phyloP scores from a whole-genome alignment of 2,329 filamentous ascomycete genomes.

The Geoglossum cookeanum region DNA sequence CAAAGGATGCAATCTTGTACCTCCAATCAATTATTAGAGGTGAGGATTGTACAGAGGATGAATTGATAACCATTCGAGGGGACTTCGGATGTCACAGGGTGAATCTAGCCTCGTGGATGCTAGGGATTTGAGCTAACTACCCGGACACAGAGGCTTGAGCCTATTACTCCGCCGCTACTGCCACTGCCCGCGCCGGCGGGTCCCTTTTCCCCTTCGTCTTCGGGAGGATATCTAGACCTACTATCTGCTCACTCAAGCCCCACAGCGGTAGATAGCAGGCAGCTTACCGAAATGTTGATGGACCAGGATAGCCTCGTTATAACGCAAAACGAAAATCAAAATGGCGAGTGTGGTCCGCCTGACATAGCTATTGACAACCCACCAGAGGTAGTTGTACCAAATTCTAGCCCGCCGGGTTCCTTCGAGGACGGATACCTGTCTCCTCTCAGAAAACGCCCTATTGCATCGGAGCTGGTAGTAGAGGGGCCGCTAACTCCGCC shows the following conservation, averaged over 20 bases:
- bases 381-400: neutral
- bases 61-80: neutral
- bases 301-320: neutral
- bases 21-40: neutral
- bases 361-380: neutral
- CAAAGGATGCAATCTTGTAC: neutral
- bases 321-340: neutral
- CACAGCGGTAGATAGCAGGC: neutral
- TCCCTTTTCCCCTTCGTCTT: constrained; percentile 2
- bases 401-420: neutral
- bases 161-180: constrained; percentile 3
- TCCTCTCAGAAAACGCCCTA: neutral
- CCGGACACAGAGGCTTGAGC: neutral
- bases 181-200: neutral
- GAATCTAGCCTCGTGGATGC: neutral
- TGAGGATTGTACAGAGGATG: neutral
- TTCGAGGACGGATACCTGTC: neutral
- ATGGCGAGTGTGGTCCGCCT: neutral
- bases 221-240: neutral
- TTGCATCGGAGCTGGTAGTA: neutral
- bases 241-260: neutral
- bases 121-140: neutral
- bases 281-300: neutral
- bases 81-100: neutral
- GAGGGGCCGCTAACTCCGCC: constrained; percentile 4